Evolutionary conservation across 1,284 basidiomycete genomes (phyloP), one percentile per base, ranked within the genome.

Genomic region (Leccinum huronense): DNA sequence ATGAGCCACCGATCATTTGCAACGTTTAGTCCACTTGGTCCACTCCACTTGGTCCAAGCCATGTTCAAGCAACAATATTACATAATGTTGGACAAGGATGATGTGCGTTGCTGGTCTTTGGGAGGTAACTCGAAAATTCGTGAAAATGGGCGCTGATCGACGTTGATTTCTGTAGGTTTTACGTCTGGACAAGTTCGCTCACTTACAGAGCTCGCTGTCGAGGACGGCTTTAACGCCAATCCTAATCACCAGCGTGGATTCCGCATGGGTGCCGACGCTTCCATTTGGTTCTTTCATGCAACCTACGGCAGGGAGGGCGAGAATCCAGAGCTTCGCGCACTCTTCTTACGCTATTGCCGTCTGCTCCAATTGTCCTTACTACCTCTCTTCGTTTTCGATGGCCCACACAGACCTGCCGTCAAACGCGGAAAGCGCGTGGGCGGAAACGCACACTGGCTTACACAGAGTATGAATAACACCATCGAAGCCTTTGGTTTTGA

Each of bases 341-440:
- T 92, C 3, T 91, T 92, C 77, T 92, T 91, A 71, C 84, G 87
- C 51, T 90, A 88, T 73, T 85, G 87, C 34, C 85, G 85, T 11
- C 83, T 98, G 3, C 84, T 94, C 71, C 83, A 83, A 60, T 83
- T 87, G 13, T 94, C 95, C 0, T 86, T 97, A 66, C 83, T 95
- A 23, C 93, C 94, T 0, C 80, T 98, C 2, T 97, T 98, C 75
- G 93, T 98, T 1, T 98, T 98, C 72, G 96, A 99, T 76, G 97
- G 97, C 0, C 90, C 93, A 0, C 83, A 88, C 60, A 84, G 95
- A 58, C 97, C 97, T 0, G 80, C 83, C 3, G 78, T 89, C 70
- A 99, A 99, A 79, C 83, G 95, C 33, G 90, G 89, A 9, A 91
- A 91, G 77, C 80, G 83, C 58, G 86, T 91, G 57, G 84, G 81